Base-by-base conservation (phyloP, 352 stramenopile species). In the Globisporangium viniferum region DNA sequence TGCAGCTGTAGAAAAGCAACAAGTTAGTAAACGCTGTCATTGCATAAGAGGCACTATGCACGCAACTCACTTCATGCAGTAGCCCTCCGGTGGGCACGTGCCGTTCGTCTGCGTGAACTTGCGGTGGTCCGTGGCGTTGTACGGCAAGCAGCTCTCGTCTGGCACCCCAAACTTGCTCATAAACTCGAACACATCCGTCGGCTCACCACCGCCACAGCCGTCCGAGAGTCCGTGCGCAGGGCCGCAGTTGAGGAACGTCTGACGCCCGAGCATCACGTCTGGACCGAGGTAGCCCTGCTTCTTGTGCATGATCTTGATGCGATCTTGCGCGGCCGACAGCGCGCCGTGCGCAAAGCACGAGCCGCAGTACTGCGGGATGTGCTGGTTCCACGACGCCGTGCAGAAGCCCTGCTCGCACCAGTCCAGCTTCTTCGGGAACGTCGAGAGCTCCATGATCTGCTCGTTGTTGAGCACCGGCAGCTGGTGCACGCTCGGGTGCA, bases 401-500 rank as follows among this genome's bases (percentile, higher is more conserved):
- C 78, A 86, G 53, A 75, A 72, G 27, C 80, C 82, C 36, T 74
- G 69, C n/a, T 85, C 78, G 64, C 80, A 88, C 93, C 95, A 98
- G 70, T 92, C 89, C 65, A 98, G 97, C 20, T 77, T 64, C 63
- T 69, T 70, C 22, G 81, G 79, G 62, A 88, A 77, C 46, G 72
- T 66, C 60, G 62, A 61, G 20, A 88, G 70, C 62, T 88, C 81
- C 15, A 77, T 9, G 14, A 63, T 39, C 59, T 90, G 76, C 9
- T 73, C 71, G 5, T 41, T 46, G 5, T 64, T 83, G 5, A 76
- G 68, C 60, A 59, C 24, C 51, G 77, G 75, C 46, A 84, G 70
- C 58, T 59, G 29, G 70, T 77, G 64, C 56, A 81, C 59, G 5
- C 44, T 75, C 31, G 75, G 73, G 66, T 84, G 76, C 56, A 84